Percentiles rank a stretch among this genome's conserved stretches.
Evolutionary conservation across 306 rosid genomes (phyloP).

Genomic region (Oxytropis ochrocephala): DNA sequence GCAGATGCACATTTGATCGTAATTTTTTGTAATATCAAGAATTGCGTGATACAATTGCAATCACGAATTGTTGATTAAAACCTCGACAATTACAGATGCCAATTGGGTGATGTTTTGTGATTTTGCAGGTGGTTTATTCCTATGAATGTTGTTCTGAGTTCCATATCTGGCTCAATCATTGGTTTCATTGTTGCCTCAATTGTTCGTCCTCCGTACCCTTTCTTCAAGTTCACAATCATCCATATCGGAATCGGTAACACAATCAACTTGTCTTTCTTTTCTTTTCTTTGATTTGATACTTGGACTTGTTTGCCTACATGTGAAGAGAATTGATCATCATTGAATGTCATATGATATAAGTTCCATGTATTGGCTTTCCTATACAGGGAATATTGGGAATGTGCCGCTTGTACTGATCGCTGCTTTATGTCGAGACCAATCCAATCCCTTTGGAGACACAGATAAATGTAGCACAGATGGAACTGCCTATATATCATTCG

Average conservation of each 20-base stretch:
- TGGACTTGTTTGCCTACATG: neutral
- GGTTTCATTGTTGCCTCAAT: conserved; percentile 68
- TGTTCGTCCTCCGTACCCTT: conserved; percentile 86
- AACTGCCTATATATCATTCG: conserved; percentile 92
- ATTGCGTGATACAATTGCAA: neutral
- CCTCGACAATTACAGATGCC: neutral
- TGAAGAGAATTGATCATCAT: neutral
- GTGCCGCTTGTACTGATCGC: conserved; percentile 93
- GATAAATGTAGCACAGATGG: conserved; percentile 76
- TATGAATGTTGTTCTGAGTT: conserved; percentile 61
- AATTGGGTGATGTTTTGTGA: neutral
- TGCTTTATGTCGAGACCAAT: conserved; percentile 77
- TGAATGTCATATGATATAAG: neutral
- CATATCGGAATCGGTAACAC: conserved; percentile 87
- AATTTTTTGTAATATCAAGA: neutral
- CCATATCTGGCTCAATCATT: conserved; percentile 71
- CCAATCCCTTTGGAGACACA: conserved; percentile 79
- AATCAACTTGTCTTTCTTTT: neutral
- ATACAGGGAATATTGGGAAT: conserved; percentile 92
- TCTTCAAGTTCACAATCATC: conserved; percentile 81
- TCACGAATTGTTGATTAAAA: neutral
- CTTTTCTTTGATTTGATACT: neutral
- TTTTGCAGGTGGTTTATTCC: conserved; percentile 98
- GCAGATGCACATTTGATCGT: neutral
- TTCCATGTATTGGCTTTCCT: conserved; percentile 3